Base-by-base conservation (phyloP, 2,329 filamentous ascomycete genomes). In the Boeremia exigua region DNA sequence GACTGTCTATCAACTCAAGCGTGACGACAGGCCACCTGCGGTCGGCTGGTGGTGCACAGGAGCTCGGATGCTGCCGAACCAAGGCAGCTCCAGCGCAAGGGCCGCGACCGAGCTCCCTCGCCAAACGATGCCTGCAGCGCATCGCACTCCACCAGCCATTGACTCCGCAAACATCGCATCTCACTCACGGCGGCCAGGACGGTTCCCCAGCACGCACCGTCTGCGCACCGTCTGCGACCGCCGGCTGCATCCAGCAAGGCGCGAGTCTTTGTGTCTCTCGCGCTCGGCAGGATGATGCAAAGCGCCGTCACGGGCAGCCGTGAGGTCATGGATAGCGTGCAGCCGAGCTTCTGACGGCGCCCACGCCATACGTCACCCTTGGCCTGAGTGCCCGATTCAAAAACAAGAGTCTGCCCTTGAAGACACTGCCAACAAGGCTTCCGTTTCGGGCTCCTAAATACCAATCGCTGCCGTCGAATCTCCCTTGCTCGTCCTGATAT, bases 381-480 rank as follows among this genome's bases (percentile, higher is more conserved):
- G 40, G 30, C n/a, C 7, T 10, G 28, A n/a, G 12, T 30, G 36
- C 36, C 28, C 38, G 46, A n/a, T 33, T 44, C 36, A 55, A 55
- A 58, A 58, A 51, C 50, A 51, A 55, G 47, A 48, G 27, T 32
- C 36, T 55, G 48, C 52, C 46, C 47, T 15, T 46, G 30, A 36
- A 30, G 29, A 39, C 25, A 42, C 33, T 7, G 15, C n/a, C 11
- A 11, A 14, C 45, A 23, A 40, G 49, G 7, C 29, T 43, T 59
- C 56, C 39, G 39, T 37, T 54, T 58, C 17, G 47, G 53, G 43
- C 27, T 9, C 40, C 54, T 45, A 48, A 46, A 54, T 49, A 39
- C 40, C 34, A 37, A 38, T 42, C 49, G 12, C 42, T 48, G 33
- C 34, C 49, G 43, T 8, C 40, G 6, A 4, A 27, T 34, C 14